Evolutionary conservation across 306 rosid species (phyloP), one percentile per base, ranked within the genome.

Genomic region (Prunus padus): DNA sequence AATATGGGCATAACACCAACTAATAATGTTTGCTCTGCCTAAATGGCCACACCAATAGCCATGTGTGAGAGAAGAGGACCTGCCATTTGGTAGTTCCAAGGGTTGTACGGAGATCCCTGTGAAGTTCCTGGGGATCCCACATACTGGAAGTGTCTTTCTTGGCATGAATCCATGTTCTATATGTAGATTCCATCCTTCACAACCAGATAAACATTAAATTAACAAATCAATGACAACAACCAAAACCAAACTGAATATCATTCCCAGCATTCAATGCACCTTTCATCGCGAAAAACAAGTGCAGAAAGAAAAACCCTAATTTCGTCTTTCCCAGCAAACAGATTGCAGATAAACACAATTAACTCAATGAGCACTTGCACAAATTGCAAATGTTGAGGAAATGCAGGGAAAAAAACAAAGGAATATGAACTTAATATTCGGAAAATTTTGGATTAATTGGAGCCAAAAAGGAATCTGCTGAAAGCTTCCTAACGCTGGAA

Each of bases 81-180:
- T 95, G 99, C 99, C 97, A 95, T 87, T 90, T 92, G 79, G 99
- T 85, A 60, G 99, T 95, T 81, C 97, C 97, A 59, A 92, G 91
- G 18, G 96, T 75, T 71, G 96, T 88, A n/a, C 78, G 91, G 26
- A 95, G 82, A 90, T 95, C 99, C 77, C 97, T 79, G 67, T 79
- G 75, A 14, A 92, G 85, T 77, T 95, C 99, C 22, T 86, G 89
- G 0, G 69, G 18, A 76, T 94, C 81, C 95, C 96, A 92, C 68
- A 84, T 76, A 75, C 80, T 77, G 44, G 88, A 89, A 16, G 69
- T 59, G 76, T 90, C 97, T 61, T 83, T 84, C 76, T 46, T 74
- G 8, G 92, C 82, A n/a, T 89, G 93, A 51, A 87, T 40, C 97
- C 97, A 95, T 50, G 92, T 86, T 78, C 99, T 82, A 74, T 85